Evolutionary conservation across 129 eudicot genomes (phyloP).

Genomic region (Centella asiatica): DNA sequence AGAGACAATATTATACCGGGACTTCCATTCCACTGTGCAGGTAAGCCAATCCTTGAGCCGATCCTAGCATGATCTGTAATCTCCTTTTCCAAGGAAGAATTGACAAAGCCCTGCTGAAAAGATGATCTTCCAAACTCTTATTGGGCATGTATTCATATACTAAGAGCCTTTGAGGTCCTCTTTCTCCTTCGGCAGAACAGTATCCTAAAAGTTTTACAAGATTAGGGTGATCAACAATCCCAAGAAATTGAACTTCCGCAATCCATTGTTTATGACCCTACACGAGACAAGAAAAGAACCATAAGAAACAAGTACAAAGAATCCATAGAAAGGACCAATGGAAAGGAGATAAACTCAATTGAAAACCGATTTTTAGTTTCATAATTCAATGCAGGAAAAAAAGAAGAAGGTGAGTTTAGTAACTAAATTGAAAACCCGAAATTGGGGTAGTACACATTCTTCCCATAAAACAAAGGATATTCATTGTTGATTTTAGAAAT

Average conservation of each 20-base stretch:
- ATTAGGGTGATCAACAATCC: slow-evolving; percentile 46
- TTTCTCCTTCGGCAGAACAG: slow-evolving; percentile 43
- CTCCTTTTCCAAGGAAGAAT: slow-evolving; percentile 39
- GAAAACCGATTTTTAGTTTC: too few relatives aligned
- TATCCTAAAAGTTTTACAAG: slow-evolving; percentile 59
- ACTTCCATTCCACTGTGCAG: slow-evolving; percentile 45
- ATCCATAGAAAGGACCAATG: neutral
- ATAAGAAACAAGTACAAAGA: neutral
- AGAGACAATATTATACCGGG: slow-evolving; percentile 20
- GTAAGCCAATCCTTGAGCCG: slow-evolving; percentile 57
- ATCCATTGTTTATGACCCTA: slow-evolving; percentile 59
- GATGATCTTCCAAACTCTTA: slow-evolving; percentile 47
- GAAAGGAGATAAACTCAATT: neutral
- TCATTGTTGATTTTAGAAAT: too few relatives aligned
- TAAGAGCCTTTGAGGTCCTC: slow-evolving; percentile 43
- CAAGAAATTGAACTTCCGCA: slow-evolving; percentile 56
- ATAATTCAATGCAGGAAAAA: too few relatives aligned
- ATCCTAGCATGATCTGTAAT: slow-evolving; percentile 44
- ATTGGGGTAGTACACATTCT: too few relatives aligned
- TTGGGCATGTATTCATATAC: slow-evolving; percentile 56
- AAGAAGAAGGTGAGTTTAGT: too few relatives aligned
- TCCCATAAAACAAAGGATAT: too few relatives aligned
- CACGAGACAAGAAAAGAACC: neutral
- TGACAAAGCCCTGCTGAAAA: slow-evolving; percentile 27
- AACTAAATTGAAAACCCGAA: too few relatives aligned